Base-by-base conservation (phyloP, 2,329 filamentous ascomycete genomes). In the Aurifilum marmelostoma region DNA sequence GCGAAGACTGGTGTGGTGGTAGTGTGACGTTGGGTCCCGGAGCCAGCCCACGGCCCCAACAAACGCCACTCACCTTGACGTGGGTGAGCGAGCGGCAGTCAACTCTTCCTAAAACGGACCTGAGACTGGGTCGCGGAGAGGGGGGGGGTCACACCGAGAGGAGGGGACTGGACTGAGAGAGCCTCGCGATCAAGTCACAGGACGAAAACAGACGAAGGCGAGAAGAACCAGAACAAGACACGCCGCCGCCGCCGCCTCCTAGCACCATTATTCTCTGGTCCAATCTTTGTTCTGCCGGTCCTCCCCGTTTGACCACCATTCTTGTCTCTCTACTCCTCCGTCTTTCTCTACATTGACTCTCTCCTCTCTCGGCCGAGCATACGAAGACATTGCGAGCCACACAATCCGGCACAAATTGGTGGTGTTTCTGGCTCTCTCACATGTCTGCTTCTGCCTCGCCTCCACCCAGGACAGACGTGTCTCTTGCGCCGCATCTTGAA, bases 11-110 rank as follows among this genome's bases (percentile, higher is more conserved):
- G 24, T 54, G 50, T 54, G 50, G 50, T 54, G 29, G 50, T 54
- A 54, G 50, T 27, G 50, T 54, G 50, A 54, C 50, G 50, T 54
- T 54, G 52, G 52, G 24, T 54, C 52, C 56, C 56, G 29, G 29
- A n/a, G 37, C 56, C 32, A 59, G 32, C 32, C 56, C 59, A 62
- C 18, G 21, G 18, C 43, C 43, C 43, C 41, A 47, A n/a, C 9
- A n/a, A 47, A 43, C 59, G 59, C 59, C 37, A 62, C 59, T 62
- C 59, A 43, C 59, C 37, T 62, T 62, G 59, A 62, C 59, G 59
- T 29, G 43, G 43, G 43, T 43, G 59, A 29, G 59, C 14, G 21
- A 32, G 59, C 59, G 59, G 37, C 37, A 29, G 37, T 43, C 59
- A 29, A 39, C 59, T 29, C 37, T 24, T 41, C 59, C 59, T 62